Conservation (phyloP, 768 basidiomycete genomes). For the Guyanaporus albipodus region DNA sequence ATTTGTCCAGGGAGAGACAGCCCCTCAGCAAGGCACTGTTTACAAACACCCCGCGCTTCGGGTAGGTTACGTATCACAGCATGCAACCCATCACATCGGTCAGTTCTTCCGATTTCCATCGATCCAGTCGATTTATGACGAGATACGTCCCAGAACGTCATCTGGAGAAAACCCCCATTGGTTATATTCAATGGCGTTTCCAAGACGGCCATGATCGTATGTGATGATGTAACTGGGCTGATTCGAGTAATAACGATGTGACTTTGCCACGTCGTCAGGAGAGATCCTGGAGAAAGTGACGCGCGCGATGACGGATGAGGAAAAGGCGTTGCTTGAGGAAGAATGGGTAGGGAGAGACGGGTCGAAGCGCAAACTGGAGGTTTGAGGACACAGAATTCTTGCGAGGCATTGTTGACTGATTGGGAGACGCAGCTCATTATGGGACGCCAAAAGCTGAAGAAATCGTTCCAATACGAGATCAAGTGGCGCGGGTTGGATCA, state of each 20-base stretch:
- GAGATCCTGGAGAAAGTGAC: constrained; percentile 91
- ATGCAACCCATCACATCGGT: constrained; percentile 96
- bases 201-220: constrained; percentile 96
- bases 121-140: constrained; percentile 20
- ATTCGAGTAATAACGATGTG: constrained; percentile 5
- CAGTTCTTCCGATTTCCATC: constrained; percentile 19
- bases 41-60: constrained; percentile 93
- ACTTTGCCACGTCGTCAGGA: constrained; percentile 40
- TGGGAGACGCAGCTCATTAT: constrained; percentile 57
- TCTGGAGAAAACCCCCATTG: constrained; percentile 93
- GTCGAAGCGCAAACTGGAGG: constrained; percentile 87
- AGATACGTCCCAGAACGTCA: constrained; percentile 62
- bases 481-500: constrained; percentile 84
- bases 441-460: constrained; percentile 97
- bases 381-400: constrained; percentile 30
- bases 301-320: constrained; percentile 85
- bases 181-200: constrained; percentile 99
- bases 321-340: constrained; percentile 69
- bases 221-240: constrained; percentile 28
- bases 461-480: constrained; percentile 89
- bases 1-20: constrained; percentile 71
- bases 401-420: constrained; percentile 16
- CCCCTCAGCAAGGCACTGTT: constrained; percentile 86
- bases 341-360: constrained; percentile 93
- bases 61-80: constrained; percentile 96